A percentile compares a stretch with the other conserved stretches of the same genome.
These are phyloP conservation scores for Arthrobotrys iridis DNA, from an alignment of 2,329 filamentous ascomycete species.

Conservation along the genomic window DNA sequence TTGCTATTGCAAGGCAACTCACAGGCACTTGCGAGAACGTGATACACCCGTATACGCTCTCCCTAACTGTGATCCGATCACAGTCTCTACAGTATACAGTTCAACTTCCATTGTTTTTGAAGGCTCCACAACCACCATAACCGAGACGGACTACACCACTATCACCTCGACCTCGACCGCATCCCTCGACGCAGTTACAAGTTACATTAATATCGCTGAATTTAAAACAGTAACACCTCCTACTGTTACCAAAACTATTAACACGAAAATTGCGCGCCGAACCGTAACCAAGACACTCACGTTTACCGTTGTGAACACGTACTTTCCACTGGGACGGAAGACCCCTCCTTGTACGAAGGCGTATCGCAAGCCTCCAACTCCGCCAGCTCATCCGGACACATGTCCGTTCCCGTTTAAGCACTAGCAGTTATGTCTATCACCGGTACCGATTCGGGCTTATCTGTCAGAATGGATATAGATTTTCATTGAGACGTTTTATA, in stretches of 20 bases:
- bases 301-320: background rate
- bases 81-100: background rate
- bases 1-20: background rate
- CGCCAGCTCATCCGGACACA: background rate
- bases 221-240: background rate
- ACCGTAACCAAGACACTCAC: background rate
- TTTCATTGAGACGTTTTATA: too few species aligned
- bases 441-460: too few species aligned
- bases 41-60: background rate
- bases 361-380: background rate
- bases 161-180: background rate
- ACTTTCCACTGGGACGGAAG: background rate
- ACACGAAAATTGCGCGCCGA: background rate
- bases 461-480: too few species aligned
- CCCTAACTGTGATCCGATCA: background rate
- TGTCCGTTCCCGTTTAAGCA: background rate
- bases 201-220: background rate
- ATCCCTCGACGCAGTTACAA: background rate
- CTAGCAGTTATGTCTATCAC: too few species aligned
- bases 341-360: background rate
- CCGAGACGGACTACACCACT: background rate
- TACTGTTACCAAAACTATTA: background rate
- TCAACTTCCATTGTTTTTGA: background rate
- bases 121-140: background rate
- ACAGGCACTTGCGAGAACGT: background rate